phyloP scores from a whole-genome alignment of 331 rosid genomes.

The Stylosanthes scabra region DNA sequence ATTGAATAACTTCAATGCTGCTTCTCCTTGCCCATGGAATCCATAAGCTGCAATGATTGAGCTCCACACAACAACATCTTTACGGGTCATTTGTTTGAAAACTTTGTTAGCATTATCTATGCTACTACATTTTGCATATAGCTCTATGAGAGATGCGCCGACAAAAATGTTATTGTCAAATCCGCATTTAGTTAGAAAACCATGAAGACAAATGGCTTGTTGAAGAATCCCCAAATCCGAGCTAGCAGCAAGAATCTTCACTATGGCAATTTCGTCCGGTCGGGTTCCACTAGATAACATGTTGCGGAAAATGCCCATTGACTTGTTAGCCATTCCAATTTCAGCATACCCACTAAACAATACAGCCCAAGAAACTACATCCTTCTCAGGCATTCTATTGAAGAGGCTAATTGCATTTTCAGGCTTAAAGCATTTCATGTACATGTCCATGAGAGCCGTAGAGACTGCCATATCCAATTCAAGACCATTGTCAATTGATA shows the following conservation, averaged over 20 bases:
- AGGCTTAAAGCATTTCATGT: conserved; percentile 75
- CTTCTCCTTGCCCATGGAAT: conserved; percentile 70
- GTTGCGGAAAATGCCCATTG: conserved; percentile 56
- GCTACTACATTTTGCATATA: conserved; percentile 79
- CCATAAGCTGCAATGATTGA: conserved; percentile 83
- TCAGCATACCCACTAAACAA: conserved; percentile 67
- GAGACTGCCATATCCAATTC: conserved; percentile 64
- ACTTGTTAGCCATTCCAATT: conserved; percentile 67
- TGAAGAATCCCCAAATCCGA: conserved; percentile 69
- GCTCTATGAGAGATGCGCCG: conserved; percentile 75
- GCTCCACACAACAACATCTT: conserved; percentile 81
- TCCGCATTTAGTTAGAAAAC: conserved; percentile 52
- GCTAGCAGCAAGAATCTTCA: conserved; percentile 74
- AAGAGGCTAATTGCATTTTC: conserved; percentile 60
- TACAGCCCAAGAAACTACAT: conserved; percentile 80
- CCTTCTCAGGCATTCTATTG: conserved; percentile 69
- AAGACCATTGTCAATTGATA: conserved; percentile 52
- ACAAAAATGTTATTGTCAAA: conserved; percentile 55
- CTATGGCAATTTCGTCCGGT: conserved; percentile 77
- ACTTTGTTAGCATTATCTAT: conserved; percentile 56
- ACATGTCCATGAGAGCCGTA: conserved; percentile 72
- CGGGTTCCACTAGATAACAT: conserved; percentile 57
- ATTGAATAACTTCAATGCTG: conserved; percentile 56
- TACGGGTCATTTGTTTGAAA: conserved; percentile 55
- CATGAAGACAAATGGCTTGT: conserved; percentile 70